Percentiles rank a stretch among this genome's conserved stretches.
These are phyloP conservation scores for Tilletia caries DNA, from an alignment of 1,284 basidiomycete genomes.

Conservation along the genomic window DNA sequence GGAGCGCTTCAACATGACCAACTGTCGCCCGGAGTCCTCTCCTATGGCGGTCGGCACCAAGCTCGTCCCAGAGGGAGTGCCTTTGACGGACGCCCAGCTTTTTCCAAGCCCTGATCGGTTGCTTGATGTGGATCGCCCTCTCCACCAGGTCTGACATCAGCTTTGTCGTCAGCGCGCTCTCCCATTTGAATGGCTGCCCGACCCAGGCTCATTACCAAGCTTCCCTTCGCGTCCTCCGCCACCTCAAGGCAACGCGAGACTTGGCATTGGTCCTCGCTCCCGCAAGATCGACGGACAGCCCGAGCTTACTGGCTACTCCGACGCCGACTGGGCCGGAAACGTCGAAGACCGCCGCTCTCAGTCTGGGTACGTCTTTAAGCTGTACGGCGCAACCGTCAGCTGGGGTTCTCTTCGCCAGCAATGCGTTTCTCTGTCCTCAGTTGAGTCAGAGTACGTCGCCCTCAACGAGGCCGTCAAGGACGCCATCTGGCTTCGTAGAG, in stretches of 20 bases:
- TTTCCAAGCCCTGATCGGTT: too few species aligned
- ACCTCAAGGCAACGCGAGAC: not conserved
- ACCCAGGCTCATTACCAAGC: too few species aligned
- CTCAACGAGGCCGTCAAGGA: conserved; percentile 3
- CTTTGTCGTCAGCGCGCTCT: too few species aligned
- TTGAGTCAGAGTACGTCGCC: conserved; percentile 9
- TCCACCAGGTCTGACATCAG: too few species aligned
- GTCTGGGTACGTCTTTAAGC: not conserved
- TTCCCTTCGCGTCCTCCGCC: not conserved
- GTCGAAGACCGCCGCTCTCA: too few species aligned
- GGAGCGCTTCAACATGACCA: too few species aligned
- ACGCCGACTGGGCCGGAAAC: not conserved
- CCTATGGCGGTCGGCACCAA: too few species aligned
- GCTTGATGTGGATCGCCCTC: too few species aligned
- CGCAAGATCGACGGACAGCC: not conserved
- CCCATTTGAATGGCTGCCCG: too few species aligned
- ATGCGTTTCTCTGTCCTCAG: not conserved
- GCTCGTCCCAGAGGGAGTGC: too few species aligned
- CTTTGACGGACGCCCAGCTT: too few species aligned
- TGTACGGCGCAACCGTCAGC: not conserved
- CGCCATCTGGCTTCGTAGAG: not conserved
- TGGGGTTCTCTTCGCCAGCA: not conserved
- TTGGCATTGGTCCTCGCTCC: not conserved
- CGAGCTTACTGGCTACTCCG: not conserved
- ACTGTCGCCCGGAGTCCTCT: too few species aligned